A percentile compares a stretch with the other conserved stretches of the same genome.
Evolutionary conservation across 257 asterid species (phyloP).

Genomic region (Nicotiana paniculata): DNA sequence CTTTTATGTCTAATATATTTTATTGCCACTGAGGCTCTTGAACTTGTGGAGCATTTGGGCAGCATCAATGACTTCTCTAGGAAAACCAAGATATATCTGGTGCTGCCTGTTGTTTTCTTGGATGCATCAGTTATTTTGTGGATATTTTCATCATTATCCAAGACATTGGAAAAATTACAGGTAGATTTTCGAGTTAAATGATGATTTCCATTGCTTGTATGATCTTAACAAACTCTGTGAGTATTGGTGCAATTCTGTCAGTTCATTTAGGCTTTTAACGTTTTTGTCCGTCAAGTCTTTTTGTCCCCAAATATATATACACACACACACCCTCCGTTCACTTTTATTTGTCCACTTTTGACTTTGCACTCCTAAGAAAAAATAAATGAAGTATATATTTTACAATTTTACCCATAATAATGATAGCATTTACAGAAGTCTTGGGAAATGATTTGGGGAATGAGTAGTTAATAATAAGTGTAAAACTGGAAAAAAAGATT

Average conservation of each 20-base stretch:
- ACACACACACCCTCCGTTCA: too few species aligned
- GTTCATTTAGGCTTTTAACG: not conserved
- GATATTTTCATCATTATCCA: slow-evolving; percentile 36
- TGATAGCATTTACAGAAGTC: too few species aligned
- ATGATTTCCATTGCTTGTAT: not conserved
- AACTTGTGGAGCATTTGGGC: slow-evolving; percentile 35
- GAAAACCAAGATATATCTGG: slow-evolving; percentile 29
- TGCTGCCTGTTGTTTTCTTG: slow-evolving; percentile 32
- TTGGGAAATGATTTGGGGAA: too few species aligned
- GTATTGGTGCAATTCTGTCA: not conserved
- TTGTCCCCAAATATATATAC: not conserved
- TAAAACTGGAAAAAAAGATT: too few species aligned
- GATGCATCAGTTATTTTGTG: slow-evolving; percentile 34
- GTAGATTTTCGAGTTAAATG: slow-evolving; percentile 16
- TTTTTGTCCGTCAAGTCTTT: not conserved
- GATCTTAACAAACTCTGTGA: not conserved
- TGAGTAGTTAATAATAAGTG: too few species aligned
- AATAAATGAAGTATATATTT: too few species aligned
- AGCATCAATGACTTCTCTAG: slow-evolving; percentile 35
- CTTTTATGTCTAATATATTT: slow-evolving; percentile 19
- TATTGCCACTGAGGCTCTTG: slow-evolving; percentile 27
- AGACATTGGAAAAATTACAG: slow-evolving; percentile 36
- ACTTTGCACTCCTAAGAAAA: too few species aligned
- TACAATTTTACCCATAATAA: too few species aligned
- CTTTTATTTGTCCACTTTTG: too few species aligned